Conservation (phyloP, 148 eudicot species). For the Vaccinium macrocarpon region DNA sequence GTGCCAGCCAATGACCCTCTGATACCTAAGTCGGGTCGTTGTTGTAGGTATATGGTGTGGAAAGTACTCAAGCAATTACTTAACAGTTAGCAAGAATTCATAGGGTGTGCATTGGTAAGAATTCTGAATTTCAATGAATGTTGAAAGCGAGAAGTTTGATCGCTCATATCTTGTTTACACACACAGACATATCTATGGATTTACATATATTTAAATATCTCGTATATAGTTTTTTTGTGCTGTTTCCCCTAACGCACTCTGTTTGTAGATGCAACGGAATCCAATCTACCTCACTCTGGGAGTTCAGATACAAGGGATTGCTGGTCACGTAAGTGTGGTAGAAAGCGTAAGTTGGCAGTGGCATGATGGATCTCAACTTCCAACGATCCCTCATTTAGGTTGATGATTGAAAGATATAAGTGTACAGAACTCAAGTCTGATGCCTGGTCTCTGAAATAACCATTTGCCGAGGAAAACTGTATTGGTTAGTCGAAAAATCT, state of each 20-base stretch:
- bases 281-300: background rate
- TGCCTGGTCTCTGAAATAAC: background rate
- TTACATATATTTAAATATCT: background rate
- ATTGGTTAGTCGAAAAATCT: background rate
- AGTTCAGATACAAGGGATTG: background rate
- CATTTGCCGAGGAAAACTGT: background rate
- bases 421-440: background rate
- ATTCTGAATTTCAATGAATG: background rate
- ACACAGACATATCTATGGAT: background rate
- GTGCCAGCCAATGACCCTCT: too few relatives aligned
- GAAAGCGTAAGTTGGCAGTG: background rate
- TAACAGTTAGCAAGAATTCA: too few relatives aligned
- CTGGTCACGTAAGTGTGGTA: background rate
- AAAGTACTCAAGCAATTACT: background rate
- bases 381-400: background rate
- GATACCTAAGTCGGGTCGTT: too few relatives aligned
- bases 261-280: background rate
- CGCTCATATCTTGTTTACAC: background rate
- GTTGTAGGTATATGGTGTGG: background rate
- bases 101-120: background rate
- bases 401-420: background rate
- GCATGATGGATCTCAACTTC: background rate
- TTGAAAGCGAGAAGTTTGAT: background rate
- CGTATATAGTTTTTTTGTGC: background rate
- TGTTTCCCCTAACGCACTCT: background rate